Evolutionary conservation across 306 rosid genomes (phyloP).

Genomic region (Quercus variabilis): DNA sequence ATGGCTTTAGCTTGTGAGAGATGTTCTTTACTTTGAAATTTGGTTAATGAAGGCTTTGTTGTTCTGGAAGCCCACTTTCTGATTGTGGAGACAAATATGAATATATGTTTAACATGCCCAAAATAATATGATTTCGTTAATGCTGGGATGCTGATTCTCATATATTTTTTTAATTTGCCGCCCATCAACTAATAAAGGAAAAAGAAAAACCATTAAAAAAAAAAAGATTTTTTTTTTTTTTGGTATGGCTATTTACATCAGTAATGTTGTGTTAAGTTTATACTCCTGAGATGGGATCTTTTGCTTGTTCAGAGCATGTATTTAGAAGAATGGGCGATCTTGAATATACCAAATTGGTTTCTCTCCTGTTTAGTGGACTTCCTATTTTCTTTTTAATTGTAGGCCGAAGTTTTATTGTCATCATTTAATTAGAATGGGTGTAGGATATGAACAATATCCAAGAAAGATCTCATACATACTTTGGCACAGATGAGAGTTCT

Average conservation of each 20-base stretch:
- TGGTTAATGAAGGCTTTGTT: not conserved
- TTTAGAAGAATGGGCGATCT: not conserved
- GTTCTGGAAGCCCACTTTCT: not conserved
- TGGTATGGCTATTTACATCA: not conserved
- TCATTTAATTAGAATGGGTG: not conserved
- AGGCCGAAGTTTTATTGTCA: not conserved
- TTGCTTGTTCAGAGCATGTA: not conserved
- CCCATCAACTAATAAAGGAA: not conserved
- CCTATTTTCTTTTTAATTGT: not conserved
- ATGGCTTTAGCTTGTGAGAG: not conserved
- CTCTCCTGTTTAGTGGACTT: not conserved
- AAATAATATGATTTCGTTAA: not conserved
- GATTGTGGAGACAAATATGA: not conserved
- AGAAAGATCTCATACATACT: not conserved
- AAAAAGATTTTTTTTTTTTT: not conserved
- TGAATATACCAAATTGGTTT: not conserved
- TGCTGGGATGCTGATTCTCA: not conserved
- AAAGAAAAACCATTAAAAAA: no score
- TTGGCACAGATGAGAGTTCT: not conserved
- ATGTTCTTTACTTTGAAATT: not conserved
- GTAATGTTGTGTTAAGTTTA: not conserved
- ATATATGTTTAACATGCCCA: not conserved
- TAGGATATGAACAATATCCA: not conserved
- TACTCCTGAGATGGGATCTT: not conserved
- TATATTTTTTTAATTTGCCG: not conserved